Evolutionary conservation across 768 basidiomycete genomes (phyloP).

Genomic region (Psilocybe azurescens): DNA sequence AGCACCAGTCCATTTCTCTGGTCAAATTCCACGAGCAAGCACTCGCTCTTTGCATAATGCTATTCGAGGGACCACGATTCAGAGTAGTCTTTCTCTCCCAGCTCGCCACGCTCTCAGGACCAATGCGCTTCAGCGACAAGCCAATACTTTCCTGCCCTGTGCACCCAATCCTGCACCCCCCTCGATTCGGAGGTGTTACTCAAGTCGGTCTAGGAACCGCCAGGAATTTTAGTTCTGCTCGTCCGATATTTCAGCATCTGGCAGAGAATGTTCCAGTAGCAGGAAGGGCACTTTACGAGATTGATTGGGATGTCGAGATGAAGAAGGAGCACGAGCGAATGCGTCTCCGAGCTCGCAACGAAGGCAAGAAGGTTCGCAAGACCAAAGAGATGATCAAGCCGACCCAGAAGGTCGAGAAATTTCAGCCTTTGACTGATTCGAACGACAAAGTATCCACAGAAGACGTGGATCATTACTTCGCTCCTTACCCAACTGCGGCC

Average conservation of each 20-base stretch:
- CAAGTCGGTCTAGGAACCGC: constrained; percentile 81
- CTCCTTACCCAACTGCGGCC: constrained; percentile 33
- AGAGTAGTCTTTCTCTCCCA: constrained; percentile 61
- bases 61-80: constrained; percentile 43
- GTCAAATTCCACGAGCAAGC: constrained; percentile 30
- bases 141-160: constrained; percentile 60
- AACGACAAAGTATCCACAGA: constrained; percentile 16
- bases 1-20: constrained; percentile 32
- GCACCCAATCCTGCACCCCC: constrained; percentile 46
- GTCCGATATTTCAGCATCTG: constrained; percentile 81
- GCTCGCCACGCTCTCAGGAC: constrained; percentile 52
- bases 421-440: background rate
- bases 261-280: constrained; percentile 82
- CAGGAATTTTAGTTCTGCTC: constrained; percentile 74
- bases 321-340: constrained; percentile 44
- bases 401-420: constrained; percentile 10
- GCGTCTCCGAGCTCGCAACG: constrained; percentile 20
- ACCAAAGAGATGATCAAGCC: constrained; percentile 40
- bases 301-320: constrained; percentile 67
- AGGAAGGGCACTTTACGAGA: constrained; percentile 74
- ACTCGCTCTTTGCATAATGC: constrained; percentile 36
- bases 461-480: constrained; percentile 69
- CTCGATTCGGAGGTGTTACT: constrained; percentile 46
- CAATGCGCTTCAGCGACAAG: constrained; percentile 44
- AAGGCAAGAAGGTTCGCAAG: constrained; percentile 30